A percentile compares a stretch with the other conserved stretches of the same genome.
phyloP scores from a whole-genome alignment of 2,329 filamentous ascomycete genomes.

The Biscogniauxia sp. region DNA sequence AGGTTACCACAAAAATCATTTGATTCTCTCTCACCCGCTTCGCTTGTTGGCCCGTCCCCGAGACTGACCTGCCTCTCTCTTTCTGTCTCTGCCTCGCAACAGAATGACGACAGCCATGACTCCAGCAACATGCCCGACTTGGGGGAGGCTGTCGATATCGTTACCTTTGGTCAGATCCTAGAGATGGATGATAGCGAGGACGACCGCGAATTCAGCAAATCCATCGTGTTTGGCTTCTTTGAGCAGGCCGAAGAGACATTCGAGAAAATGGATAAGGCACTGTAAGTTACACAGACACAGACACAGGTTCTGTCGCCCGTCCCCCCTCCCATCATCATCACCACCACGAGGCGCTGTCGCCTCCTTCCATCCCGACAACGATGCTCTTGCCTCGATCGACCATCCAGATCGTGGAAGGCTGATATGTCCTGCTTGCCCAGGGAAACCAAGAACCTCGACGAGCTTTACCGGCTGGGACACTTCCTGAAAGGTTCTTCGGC shows the following conservation, averaged over 20 bases:
- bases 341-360: not conserved
- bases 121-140: conserved; percentile 57
- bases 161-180: conserved; percentile 90
- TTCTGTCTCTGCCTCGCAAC: conserved; percentile 23
- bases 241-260: conserved; percentile 88
- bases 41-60: not conserved
- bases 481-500: conserved; percentile 97
- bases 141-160: conserved; percentile 72
- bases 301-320: not conserved
- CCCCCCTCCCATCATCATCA: not conserved
- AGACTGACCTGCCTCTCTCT: conserved; percentile 6
- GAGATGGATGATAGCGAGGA: conserved; percentile 95
- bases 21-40: not conserved
- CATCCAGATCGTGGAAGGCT: conserved; percentile 11
- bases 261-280: conserved; percentile 71
- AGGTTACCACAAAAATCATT: conserved; percentile 14
- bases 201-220: conserved; percentile 81
- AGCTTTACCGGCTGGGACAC: conserved; percentile 82
- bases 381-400: not conserved
- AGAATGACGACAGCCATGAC: conserved; percentile 48
- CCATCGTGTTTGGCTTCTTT: conserved; percentile 90
- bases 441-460: conserved; percentile 62
- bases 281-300: conserved; percentile 65
- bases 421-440: conserved; percentile 45
- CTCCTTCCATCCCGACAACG: not conserved